Base-by-base conservation (phyloP, 2,329 filamentous ascomycete species). In the Exserohilum rostratum region DNA sequence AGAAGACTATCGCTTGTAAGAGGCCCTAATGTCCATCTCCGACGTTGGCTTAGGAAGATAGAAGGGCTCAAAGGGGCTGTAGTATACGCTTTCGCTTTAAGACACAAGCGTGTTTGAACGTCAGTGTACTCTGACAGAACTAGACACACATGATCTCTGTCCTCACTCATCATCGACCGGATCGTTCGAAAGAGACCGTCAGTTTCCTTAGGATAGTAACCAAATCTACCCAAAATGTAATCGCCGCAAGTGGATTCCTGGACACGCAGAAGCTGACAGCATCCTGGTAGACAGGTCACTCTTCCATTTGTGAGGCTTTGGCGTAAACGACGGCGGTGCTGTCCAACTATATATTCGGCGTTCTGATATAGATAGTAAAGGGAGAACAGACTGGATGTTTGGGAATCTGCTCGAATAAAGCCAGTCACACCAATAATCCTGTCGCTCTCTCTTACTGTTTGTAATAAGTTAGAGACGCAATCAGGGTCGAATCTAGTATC, bases 151-250 rank as follows among this genome's bases (percentile, higher is more conserved):
- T 53, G 50, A 12, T 53, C 50, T 33, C 50, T 48, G n/a, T 53
- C 50, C 7, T 53, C 50, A n/a, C 45, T 49, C 50, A 53, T 49
- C 50, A 49, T 53, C 17, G 45, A 53, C 12, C 33, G 45, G 4
- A 49, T 42, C 3, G 50, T 53, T 39, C 50, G 38, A 12, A 53
- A 53, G 1, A 53, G n/a, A 10, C 50, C 50, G 18, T 53, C 50
- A 9, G 45, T 38, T 18, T 30, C 31, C 5, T 37, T 49, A 4
- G 45, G 45, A 5, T 53, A 53, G 38, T 53, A 44, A 5, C 45
- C 38, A 4, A 53, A 53, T 43, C 44, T 53, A 5, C 25, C 25
- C 31, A 43, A 3, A 31, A 53, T 38, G 18, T 49, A 7, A 29
- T 53, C 50, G 20, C 50, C 50, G 17, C 38, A 43, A 15, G 50